Evolutionary conservation across 192 early-diverging fungal genomes (phyloP), one percentile per base, ranked within the genome.

Genomic region (Coemansia sp.): DNA sequence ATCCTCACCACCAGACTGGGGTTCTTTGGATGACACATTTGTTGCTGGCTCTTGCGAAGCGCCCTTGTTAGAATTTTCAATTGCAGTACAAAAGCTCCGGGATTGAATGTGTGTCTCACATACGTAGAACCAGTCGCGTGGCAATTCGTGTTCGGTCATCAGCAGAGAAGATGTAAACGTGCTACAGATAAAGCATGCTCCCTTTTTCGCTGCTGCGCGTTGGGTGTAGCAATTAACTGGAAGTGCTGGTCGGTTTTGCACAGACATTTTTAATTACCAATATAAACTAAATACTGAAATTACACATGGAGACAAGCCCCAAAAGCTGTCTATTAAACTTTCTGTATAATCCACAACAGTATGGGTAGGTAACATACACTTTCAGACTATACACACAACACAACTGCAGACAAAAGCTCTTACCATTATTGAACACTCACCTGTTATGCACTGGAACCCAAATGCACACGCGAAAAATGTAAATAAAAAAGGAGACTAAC

Each of bases 51-150:
- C 40, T 5, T 44, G 40, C 12, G 14, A 15, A 44, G 40, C 14
- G 0, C 40, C 40, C 14, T 44, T 44, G 14, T n/a, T 52, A 21
- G 21, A 2, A n/a, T 22, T 10, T 9, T 44, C 21, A 26, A 46
- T 17, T 15, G 12, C 47, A 8, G 47, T 19, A 17, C 72, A 75
- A 42, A 75, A 75, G 28, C 19, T 37, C 2, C 23, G 21, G 2
- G 19, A 14, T 9, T 42, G 21, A 2, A 64, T 50, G 25, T 75
- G 72, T 15, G 47, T 15, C 2, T 20, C 4, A n/a, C 72, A 75
- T 8, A 75, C 63, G 20, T 62, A 75, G 67, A 75, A 75, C 72
- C 72, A 75, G 63, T 75, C 72, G 25, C 50, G 11, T 12, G 62
- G 51, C 7, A 53, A 37, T 36, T 20, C 38, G 9, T 62, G 50